These are phyloP conservation scores for Eucalyptus tenuipes DNA, from an alignment of 345 rosid species.

Conservation along the genomic window DNA sequence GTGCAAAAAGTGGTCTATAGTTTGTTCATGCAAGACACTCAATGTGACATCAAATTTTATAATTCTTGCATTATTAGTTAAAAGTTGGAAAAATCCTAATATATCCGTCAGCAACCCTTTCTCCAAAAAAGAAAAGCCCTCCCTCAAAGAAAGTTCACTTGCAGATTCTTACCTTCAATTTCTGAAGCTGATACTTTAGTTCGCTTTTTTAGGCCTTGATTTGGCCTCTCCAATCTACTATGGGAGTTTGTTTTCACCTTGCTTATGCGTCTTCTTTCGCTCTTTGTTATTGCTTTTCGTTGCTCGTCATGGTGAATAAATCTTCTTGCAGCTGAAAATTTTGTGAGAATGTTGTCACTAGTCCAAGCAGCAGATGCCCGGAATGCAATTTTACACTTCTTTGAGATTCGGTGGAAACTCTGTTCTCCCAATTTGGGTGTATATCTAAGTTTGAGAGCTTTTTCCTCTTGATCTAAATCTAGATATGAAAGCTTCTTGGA, in stretches of 20 bases:
- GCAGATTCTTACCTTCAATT: background rate
- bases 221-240: background rate
- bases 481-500: too few relatives aligned
- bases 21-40: background rate
- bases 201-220: background rate
- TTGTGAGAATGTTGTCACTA: background rate
- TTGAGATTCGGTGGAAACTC: too few relatives aligned
- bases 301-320: background rate
- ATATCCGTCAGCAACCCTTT: too few relatives aligned
- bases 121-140: too few relatives aligned
- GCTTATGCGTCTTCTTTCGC: background rate
- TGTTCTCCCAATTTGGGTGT: too few relatives aligned
- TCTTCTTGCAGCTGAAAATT: background rate
- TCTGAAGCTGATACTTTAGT: background rate
- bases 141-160: background rate
- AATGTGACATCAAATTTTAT: background rate
- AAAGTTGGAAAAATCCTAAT: background rate
- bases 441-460: too few relatives aligned
- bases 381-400: too few relatives aligned
- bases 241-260: background rate
- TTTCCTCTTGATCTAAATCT: too few relatives aligned
- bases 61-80: background rate
- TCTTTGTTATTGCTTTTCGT: background rate
- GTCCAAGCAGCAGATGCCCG: background rate
- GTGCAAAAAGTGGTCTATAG: background rate